phyloP scores from a whole-genome alignment of 257 asterid genomes.

The Plectranthus barbatus region DNA sequence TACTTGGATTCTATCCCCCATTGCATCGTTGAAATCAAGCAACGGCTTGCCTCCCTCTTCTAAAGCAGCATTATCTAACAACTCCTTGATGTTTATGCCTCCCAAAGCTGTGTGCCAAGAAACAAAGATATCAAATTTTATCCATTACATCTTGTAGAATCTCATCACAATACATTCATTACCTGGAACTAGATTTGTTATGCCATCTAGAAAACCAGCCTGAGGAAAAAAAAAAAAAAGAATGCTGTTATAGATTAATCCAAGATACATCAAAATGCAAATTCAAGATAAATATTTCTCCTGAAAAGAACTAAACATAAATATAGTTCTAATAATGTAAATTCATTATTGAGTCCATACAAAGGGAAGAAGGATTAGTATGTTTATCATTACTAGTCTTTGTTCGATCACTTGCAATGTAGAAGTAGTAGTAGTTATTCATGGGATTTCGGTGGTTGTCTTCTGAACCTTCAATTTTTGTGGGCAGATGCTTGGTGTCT shows the following conservation, averaged over 20 bases:
- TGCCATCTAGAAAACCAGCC: constrained; percentile 94
- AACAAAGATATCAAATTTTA: background rate
- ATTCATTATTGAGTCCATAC: no score
- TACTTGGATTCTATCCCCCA: constrained; percentile 88
- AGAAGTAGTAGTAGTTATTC: no score
- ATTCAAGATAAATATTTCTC: background rate
- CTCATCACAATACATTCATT: background rate
- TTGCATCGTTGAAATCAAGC: constrained; percentile 64
- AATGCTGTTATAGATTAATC: background rate
- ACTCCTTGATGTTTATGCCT: constrained; percentile 62
- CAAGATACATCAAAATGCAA: background rate
- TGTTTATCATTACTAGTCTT: no score
- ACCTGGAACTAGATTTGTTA: constrained; percentile 84
- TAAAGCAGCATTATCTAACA: constrained; percentile 51
- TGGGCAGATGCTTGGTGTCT: no score
- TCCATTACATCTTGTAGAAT: background rate
- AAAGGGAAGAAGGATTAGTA: no score
- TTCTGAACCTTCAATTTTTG: no score
- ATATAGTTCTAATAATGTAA: background rate
- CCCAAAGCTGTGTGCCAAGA: constrained; percentile 50
- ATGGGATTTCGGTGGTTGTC: no score
- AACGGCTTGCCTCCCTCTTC: constrained; percentile 77
- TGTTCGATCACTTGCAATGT: no score
- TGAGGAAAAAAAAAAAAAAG: constrained; percentile 18
- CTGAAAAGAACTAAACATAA: background rate